phyloP scores from a whole-genome alignment of 192 early-diverging fungal species.

The Podochytrium sp. region DNA sequence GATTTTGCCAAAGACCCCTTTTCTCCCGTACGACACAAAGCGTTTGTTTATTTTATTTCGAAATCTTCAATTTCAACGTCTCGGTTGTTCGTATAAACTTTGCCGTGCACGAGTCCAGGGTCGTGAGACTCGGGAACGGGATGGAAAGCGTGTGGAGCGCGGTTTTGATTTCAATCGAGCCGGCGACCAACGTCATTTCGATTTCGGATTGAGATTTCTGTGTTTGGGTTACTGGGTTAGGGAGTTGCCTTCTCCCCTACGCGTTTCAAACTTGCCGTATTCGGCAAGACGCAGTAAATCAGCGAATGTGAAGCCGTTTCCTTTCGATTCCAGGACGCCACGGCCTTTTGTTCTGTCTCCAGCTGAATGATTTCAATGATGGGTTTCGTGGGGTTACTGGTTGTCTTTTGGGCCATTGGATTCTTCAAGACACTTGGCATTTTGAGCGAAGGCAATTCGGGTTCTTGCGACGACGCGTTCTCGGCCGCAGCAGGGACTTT shows the following conservation, averaged over 20 bases:
- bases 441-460: neutral
- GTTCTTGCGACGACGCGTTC: neutral
- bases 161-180: neutral
- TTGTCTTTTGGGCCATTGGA: neutral
- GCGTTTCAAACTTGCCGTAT: neutral
- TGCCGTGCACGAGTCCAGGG: neutral
- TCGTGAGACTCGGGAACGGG: neutral
- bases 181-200: neutral
- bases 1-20: neutral
- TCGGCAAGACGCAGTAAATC: conserved; percentile 9
- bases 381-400: neutral
- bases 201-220: conserved; percentile 14
- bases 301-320: neutral
- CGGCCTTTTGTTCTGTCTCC: neutral
- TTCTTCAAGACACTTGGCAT: neutral
- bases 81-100: conserved; percentile 23
- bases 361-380: conserved; percentile 5
- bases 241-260: neutral
- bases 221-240: neutral
- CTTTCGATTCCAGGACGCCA: conserved; percentile 1
- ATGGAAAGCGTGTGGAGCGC: neutral
- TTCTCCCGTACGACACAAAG: neutral
- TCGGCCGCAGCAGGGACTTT: conserved; percentile 5
- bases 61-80: conserved; percentile 9
- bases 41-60: neutral